Base-by-base conservation (phyloP, 495 filamentous ascomycete species). In the Neurospora tetrasperma region DNA sequence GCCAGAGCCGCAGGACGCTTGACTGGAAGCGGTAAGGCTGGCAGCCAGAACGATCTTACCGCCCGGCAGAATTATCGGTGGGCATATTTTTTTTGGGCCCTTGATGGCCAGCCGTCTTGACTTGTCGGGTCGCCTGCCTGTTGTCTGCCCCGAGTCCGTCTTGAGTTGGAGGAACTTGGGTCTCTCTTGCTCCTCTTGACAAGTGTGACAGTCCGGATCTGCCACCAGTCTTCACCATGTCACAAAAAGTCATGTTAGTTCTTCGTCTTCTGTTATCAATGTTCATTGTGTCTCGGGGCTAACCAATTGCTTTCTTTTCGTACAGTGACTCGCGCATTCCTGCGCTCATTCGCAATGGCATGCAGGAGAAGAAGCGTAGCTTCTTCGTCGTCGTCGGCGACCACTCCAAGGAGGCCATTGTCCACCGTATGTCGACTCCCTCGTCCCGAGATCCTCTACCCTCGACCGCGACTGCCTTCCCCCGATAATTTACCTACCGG, bases 371-470 rank as follows among this genome's bases (percentile, higher is more conserved):
- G 87, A 98, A 98, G 84, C 89, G 96, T 77, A 96, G 92, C 83
- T 97, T 99, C 85, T 94, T 99, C 82, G 92, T 98, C 71, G 89
- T 99, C 5, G 96, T 99, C 35, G 96, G 96, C 71, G 96, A 99
- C 80, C 89, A 90, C 72, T 91, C 94, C 73, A 99, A 99, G 82
- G 96, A 98, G 88, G 94, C 95, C 74, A 98, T 98, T 79, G 92
- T 98, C 69, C 89, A 98, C 79, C 86, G 76, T 78, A 73, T 44
- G 76, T 48, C 39, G 20, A 73, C 38, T 23, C 23, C 23, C 23
- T 39, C 44, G 12, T 69, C 9, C n/a, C 27, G 8, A 66, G 0
- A 7, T 2, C 27, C n/a, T 38, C 11, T n/a, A 10, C 14, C 12
- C 71, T 68, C 20, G 16, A 69, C 18, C 2, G 31, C 38, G 38